Conservation (phyloP, 441 rosid species). For the Populus hybrid region DNA sequence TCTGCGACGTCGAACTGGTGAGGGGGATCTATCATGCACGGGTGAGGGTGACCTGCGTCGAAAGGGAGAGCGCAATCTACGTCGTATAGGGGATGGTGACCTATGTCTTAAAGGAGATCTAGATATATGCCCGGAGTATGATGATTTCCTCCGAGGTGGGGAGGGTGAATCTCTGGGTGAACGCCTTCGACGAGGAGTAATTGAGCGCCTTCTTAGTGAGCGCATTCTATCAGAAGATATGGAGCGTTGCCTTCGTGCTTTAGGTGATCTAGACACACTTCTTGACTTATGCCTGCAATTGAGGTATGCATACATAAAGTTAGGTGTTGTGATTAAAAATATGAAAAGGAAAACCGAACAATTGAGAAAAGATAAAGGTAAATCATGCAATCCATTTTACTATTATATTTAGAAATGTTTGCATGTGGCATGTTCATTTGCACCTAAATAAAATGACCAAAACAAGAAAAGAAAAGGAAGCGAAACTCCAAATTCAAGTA, state of each 20-base stretch:
- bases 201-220: constrained; percentile 46
- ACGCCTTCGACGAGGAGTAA: constrained; percentile 37
- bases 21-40: constrained; percentile 27
- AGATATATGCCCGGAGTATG: constrained; percentile 35
- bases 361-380: not conserved
- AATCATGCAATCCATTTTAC: not conserved
- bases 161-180: constrained; percentile 46
- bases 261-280: constrained; percentile 68
- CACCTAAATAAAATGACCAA: not conserved
- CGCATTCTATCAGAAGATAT: constrained; percentile 34
- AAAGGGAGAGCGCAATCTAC: constrained; percentile 24
- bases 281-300: constrained; percentile 53
- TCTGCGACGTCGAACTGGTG: constrained; percentile 24
- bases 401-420: not conserved
- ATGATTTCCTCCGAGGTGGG: constrained; percentile 44
- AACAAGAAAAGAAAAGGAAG: not conserved
- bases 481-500: constrained; percentile 1
- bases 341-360: not conserved
- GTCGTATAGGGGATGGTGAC: constrained; percentile 23
- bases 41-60: constrained; percentile 37
- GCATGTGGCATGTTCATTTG: not conserved
- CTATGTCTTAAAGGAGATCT: constrained; percentile 29
- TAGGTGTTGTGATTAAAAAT: constrained; percentile 11
- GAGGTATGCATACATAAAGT: constrained; percentile 16
- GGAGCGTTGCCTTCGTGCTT: constrained; percentile 29